Percentiles rank a stretch among this genome's conserved stretches.
phyloP scores from a whole-genome alignment of 176 grass and related monocot species.

The Oryza punctata region DNA sequence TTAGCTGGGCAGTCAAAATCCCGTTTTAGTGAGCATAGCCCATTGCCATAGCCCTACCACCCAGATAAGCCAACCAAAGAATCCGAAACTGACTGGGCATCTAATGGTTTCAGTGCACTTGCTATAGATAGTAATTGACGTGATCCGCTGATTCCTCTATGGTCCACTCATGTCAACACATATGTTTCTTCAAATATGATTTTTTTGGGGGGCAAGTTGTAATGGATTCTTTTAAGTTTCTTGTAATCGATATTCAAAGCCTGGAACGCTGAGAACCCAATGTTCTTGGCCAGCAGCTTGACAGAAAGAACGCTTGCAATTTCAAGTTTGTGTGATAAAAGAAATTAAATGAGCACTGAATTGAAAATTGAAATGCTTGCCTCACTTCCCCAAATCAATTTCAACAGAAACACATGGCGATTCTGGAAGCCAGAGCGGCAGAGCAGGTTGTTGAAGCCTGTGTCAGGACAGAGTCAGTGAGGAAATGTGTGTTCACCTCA shows the following conservation, averaged over 20 bases:
- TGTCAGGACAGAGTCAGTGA: conserved; percentile 74
- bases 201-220: neutral
- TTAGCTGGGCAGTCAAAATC: conserved; percentile 37
- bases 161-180: neutral
- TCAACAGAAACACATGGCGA: conserved; percentile 88
- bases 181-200: neutral
- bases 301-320: neutral
- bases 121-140: conserved; percentile 20
- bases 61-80: neutral
- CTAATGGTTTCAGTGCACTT: conserved; percentile 10
- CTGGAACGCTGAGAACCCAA: neutral
- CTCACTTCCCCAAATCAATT: neutral
- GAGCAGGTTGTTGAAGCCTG: conserved; percentile 91
- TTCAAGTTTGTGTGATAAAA: neutral
- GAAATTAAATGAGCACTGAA: neutral
- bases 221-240: neutral
- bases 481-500: conserved; percentile 89
- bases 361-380: neutral
- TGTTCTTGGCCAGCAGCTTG: neutral
- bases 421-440: conserved; percentile 68
- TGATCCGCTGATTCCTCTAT: conserved; percentile 1
- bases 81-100: conserved; percentile 15
- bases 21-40: neutral
- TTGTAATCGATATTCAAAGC: neutral
- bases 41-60: neutral